Evolutionary conservation across 441 rosid genomes (phyloP).

Genomic region (Gossypium lobatum): DNA sequence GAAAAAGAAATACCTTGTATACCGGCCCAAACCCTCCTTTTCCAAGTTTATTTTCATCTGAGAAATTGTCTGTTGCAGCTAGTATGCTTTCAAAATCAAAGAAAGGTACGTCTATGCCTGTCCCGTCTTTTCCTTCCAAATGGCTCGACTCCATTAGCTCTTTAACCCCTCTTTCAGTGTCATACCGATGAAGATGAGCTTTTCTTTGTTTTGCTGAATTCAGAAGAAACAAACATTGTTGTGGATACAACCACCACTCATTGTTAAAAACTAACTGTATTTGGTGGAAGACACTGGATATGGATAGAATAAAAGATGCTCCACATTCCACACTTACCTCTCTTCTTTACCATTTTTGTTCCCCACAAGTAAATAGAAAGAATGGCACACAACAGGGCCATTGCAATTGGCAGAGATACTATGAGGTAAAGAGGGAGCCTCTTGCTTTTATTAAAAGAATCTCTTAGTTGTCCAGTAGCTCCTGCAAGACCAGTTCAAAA

Average conservation of each 20-base stretch:
- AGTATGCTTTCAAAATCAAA: slow-evolving; percentile 27
- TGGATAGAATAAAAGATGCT: neutral
- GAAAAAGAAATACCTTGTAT: neutral
- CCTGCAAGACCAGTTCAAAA: slow-evolving; percentile 21
- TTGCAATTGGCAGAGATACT: slow-evolving; percentile 5
- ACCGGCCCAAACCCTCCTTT: slow-evolving; percentile 4
- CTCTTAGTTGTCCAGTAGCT: neutral
- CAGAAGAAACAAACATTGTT: neutral
- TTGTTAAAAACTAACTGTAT: neutral
- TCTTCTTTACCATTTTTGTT: slow-evolving; percentile 26
- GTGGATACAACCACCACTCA: neutral
- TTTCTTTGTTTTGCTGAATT: slow-evolving; percentile 18
- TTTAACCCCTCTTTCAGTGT: slow-evolving; percentile 22
- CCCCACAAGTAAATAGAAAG: slow-evolving; percentile 33
- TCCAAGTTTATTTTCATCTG: slow-evolving; percentile 9
- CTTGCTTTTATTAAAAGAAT: slow-evolving; percentile 17
- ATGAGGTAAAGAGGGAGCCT: slow-evolving; percentile 23
- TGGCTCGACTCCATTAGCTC: slow-evolving; percentile 14
- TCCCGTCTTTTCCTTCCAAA: slow-evolving; percentile 29
- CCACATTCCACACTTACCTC: slow-evolving; percentile 19
- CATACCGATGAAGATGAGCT: slow-evolving; percentile 13
- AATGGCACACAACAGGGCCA: slow-evolving; percentile 30
- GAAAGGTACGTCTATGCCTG: slow-evolving; percentile 31
- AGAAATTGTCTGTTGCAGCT: slow-evolving; percentile 14
- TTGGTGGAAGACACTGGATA: neutral